phyloP scores from a whole-genome alignment of 2,329 filamentous ascomycete species.

The Xylariaceae sp. region DNA sequence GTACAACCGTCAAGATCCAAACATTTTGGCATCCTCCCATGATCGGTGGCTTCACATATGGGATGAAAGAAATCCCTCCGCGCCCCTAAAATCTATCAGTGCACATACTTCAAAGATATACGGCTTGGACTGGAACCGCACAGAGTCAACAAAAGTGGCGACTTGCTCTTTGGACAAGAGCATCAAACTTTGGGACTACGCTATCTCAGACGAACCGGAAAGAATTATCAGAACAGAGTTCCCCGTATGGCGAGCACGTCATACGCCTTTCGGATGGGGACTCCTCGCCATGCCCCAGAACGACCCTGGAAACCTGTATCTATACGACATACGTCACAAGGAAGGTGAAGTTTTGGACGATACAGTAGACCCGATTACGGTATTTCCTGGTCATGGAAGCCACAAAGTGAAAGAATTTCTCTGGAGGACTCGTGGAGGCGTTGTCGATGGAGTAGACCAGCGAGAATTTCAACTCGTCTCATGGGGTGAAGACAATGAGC shows the following conservation, averaged over 20 bases:
- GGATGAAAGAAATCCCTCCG: conserved; percentile 81
- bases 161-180: conserved; percentile 92
- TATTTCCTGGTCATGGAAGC: conserved; percentile 66
- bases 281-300: conserved; percentile 91
- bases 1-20: conserved; percentile 86
- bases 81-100: conserved; percentile 81
- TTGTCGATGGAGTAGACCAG: conserved; percentile 74
- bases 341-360: conserved; percentile 52
- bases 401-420: conserved; percentile 88
- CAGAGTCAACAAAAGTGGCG: conserved; percentile 71
- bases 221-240: conserved; percentile 82
- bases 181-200: conserved; percentile 92
- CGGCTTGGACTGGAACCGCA: conserved; percentile 91
- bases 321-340: conserved; percentile 73
- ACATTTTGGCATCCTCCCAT: conserved; percentile 88
- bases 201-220: conserved; percentile 68
- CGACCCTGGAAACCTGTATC: conserved; percentile 80
- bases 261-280: conserved; percentile 88
- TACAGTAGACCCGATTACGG: conserved; percentile 56
- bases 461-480: conserved; percentile 93
- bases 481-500: conserved; percentile 85
- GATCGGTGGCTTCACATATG: conserved; percentile 87
- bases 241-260: conserved; percentile 88
- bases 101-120: conserved; percentile 95
- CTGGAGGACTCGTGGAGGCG: conserved; percentile 78